Conservation (phyloP, 257 asterid species). For the Fraxinus cuspidata region DNA sequence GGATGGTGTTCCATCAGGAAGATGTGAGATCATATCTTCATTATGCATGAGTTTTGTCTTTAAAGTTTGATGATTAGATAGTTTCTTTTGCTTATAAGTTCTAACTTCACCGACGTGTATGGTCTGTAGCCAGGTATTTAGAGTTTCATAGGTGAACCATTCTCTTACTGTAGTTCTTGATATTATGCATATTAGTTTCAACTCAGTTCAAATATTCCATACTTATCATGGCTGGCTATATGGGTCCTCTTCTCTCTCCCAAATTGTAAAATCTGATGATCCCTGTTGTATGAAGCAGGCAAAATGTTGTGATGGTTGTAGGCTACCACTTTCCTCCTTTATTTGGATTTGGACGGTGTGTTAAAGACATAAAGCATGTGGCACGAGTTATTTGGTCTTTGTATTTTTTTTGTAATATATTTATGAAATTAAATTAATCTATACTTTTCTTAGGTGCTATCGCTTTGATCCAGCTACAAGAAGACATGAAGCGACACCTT, state of each 20-base stretch:
- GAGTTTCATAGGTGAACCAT: not conserved
- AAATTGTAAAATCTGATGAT: not conserved
- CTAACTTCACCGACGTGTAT: not conserved
- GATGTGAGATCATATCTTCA: not conserved
- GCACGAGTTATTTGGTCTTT: not conserved
- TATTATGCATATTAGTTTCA: not conserved
- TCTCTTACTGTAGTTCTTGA: not conserved
- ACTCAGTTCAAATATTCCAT: not conserved
- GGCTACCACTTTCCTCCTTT: not conserved
- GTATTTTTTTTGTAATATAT: constrained; percentile 7
- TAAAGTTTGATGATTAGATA: not conserved
- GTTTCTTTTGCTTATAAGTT: not conserved
- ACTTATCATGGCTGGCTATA: not conserved
- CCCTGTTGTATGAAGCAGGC: not conserved
- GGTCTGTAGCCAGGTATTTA: not conserved
- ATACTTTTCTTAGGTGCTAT: constrained; percentile 70
- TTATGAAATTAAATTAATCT: constrained; percentile 6
- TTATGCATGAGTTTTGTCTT: not conserved
- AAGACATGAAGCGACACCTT: constrained; percentile 89
- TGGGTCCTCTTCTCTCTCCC: not conserved
- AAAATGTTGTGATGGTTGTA: not conserved
- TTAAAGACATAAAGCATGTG: not conserved
- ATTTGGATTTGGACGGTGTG: not conserved
- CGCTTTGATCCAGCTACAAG: constrained; percentile 95
- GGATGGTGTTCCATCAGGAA: not conserved